These are phyloP conservation scores for Yamadazyma kanchanaburiensis DNA, from an alignment of 1,139 yeast genomes.

Conservation along the genomic window DNA sequence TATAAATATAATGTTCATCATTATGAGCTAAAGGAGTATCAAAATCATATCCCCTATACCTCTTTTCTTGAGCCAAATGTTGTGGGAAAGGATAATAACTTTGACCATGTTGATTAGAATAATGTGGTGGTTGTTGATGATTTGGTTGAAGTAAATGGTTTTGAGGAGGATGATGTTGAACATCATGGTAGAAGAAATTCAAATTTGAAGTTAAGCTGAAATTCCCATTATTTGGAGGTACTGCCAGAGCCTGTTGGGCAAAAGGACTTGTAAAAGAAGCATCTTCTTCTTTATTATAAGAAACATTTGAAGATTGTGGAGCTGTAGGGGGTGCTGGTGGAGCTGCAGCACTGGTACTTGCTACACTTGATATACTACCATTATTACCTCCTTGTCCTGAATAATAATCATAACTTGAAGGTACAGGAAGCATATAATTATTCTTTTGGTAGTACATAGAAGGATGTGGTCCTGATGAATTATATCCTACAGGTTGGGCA, in stretches of 20 bases:
- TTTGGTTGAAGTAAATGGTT: constrained; percentile 1
- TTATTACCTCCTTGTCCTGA: constrained; percentile 1
- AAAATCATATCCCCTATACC: constrained; percentile 6
- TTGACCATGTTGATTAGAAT: constrained; percentile 8
- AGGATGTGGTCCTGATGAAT: constrained; percentile 4
- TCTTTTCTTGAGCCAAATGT: constrained; percentile 8
- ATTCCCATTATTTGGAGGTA: constrained; percentile 2
- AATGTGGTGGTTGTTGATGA: constrained; percentile 1
- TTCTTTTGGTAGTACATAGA: constrained; percentile 12
- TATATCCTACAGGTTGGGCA: constrained; percentile 1
- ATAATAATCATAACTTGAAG: constrained; percentile 14
- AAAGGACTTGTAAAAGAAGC: constrained; percentile 22
- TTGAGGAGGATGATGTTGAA: constrained; percentile 1
- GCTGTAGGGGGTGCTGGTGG: constrained; percentile 1
- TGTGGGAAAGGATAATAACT: constrained; percentile 13
- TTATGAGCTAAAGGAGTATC: constrained; percentile 8
- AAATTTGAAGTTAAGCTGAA: constrained; percentile 13
- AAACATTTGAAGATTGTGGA: neutral
- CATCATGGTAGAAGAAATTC: constrained; percentile 14
- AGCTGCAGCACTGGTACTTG: neutral
- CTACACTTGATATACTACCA: constrained; percentile 1
- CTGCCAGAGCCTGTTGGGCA: constrained; percentile 3
- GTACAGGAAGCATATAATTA: constrained; percentile 15
- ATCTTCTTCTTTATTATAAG: constrained; percentile 13
- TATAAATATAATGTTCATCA: constrained; percentile 10